Base-by-base conservation (phyloP, 2,329 filamentous ascomycete genomes). In the Pseudogymnoascus sp. region DNA sequence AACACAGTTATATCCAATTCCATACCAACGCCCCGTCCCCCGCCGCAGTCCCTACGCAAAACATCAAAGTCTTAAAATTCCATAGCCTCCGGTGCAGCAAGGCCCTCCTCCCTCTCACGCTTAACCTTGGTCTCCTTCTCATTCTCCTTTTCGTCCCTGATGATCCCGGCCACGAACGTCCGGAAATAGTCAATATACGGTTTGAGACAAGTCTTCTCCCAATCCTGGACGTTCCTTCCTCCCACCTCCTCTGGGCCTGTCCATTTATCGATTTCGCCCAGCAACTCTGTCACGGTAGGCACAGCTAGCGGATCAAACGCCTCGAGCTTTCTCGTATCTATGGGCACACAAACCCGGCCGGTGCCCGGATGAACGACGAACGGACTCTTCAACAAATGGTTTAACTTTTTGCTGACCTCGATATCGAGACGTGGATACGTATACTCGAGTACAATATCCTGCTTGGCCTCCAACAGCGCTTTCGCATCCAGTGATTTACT, bases 291-390 rank as follows among this genome's bases (percentile, higher is more conserved):
- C 3, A 96, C 90, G 0, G 91, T 97, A 1, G 94, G 94, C n/a
- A 97, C 92, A 1, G 73, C 76, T 0, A 95, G 77, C 0, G 94
- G 94, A 70, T 97, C 89, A 68, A 99, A 99, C 3, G 85, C 81
- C 56, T 94, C 90, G 0, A 92, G 80, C 4, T 75, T 78, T 34
- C 77, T 76, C 1, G 84, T 82, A 71, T 97, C 89, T 68, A 99
- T 97, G 1, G 94, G 94, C 58, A 99, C 94, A 76, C 94, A 99
- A 5, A 99, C 90, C 59, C 92, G 79, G 0, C 94, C 92, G 0
- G 94, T 99, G 15, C 91, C 91, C 0, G 94, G 94, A 71, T 99
- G 94, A 35, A 99, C 86, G 62, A 96, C 92, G 70, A 99, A 99
- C 0, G 94, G 94, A 63, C 87, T 92, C 73, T 99, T 99, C 67